Evolutionary conservation across 2,329 filamentous ascomycete species (phyloP), one percentile per base, ranked within the genome.

Genomic region (Pyrenophora tritici-repentis): DNA sequence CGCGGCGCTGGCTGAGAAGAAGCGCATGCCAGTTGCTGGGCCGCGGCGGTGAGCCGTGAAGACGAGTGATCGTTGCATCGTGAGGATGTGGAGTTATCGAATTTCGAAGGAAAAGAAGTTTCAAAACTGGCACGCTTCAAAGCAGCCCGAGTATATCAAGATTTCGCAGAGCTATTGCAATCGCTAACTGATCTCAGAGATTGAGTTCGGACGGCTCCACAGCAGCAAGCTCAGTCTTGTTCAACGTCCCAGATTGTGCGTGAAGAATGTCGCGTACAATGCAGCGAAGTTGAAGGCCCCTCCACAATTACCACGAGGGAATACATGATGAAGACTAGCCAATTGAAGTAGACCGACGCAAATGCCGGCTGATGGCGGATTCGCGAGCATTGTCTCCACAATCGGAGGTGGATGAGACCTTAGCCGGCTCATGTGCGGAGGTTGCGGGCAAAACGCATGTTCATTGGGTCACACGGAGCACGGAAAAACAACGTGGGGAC

Each of bases 21-120:
- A 72, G 37, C 72, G 71, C 33, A 66, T 29, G 43, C 52, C 44
- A 8, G 52, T 62, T 12, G 67, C 53, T 41, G 63, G 62, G 44
- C 55, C 63, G 50, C 62, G 68, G 26, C 66, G 68, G 51, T 67
- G 66, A 14, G 66, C 68, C 17, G 67, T 63, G 47, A 72, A 69
- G 50, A 68, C 65, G 8, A 70, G 65, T 50, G 67, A 67, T 42
- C 65, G 61, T 58, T 72, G 69, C 70, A 73, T 73, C 17, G 51
- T 67, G 58, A 54, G 18, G 4, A 22, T 42, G 10, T 18, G 10
- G 17, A 36, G 20, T 43, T 17, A 39, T n/a, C 7, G 17, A 31
- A 20, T 33, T 32, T 2, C n/a, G 17, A 29, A 10, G 10, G 42
- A 26, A n/a, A 12, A 17, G 6, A 47, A 32, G 34, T 29, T 3